Evolutionary conservation across 2,329 filamentous ascomycete species (phyloP).

Genomic region (Cadophora luteo-olivacea): DNA sequence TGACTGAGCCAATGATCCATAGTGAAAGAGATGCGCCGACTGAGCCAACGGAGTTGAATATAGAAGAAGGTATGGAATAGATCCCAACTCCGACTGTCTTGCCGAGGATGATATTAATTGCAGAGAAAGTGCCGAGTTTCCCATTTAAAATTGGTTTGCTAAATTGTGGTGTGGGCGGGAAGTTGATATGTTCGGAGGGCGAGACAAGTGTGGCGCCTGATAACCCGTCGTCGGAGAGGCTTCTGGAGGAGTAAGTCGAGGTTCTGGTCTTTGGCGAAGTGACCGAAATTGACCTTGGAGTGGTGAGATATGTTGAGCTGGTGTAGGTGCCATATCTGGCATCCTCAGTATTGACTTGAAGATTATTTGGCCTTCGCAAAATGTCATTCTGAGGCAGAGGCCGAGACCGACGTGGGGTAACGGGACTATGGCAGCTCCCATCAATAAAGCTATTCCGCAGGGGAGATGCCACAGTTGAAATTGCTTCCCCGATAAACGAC

Average conservation of each 20-base stretch:
- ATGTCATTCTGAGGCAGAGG: no score
- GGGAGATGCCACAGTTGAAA: no score
- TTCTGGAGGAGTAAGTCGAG: conserved; percentile 19
- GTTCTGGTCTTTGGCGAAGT: conserved; percentile 24
- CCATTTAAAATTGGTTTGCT: conserved; percentile 31
- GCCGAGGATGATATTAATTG: conserved; percentile 48
- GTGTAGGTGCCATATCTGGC: no score
- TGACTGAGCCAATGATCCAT: conserved; percentile 58
- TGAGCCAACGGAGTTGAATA: conserved; percentile 58
- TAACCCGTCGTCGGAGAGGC: conserved; percentile 27
- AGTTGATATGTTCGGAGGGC: conserved; percentile 28
- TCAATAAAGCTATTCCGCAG: no score
- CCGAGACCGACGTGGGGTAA: no score
- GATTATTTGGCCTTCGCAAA: no score
- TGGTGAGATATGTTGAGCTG: conserved; percentile 19
- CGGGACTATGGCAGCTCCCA: no score
- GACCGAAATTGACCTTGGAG: conserved; percentile 36
- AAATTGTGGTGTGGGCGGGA: conserved; percentile 36
- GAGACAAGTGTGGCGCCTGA: conserved; percentile 33
- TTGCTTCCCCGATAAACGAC: no score
- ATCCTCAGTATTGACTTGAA: no score
- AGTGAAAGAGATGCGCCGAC: conserved; percentile 60
- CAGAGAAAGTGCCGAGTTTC: conserved; percentile 47
- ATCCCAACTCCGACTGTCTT: conserved; percentile 48
- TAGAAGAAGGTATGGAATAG: conserved; percentile 59